Conservation (phyloP, 2,329 filamentous ascomycete genomes). For the Ceratocystis colombiana region DNA sequence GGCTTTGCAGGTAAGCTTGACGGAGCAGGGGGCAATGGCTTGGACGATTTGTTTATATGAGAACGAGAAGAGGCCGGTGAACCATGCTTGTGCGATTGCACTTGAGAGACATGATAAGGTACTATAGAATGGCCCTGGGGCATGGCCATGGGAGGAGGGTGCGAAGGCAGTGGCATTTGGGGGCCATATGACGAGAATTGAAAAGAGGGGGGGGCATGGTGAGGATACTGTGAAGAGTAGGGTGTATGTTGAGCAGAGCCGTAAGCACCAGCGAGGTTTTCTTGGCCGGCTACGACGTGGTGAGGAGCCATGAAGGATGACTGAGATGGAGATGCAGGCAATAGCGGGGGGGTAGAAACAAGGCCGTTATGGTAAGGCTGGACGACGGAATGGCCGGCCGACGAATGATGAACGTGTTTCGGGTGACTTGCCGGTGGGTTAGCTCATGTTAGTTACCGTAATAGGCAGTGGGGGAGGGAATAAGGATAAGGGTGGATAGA, state of each 20-base stretch:
- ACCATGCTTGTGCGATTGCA: neutral
- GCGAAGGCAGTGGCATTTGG: slow-evolving; percentile 1
- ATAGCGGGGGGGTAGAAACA: neutral
- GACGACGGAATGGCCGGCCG: neutral
- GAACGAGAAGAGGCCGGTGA: neutral
- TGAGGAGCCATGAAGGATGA: slow-evolving; percentile 12
- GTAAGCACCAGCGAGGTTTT: neutral
- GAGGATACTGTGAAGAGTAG: neutral
- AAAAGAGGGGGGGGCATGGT: neutral
- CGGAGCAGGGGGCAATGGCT: slow-evolving; percentile 11
- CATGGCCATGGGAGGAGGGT: neutral
- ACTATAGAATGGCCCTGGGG: neutral
- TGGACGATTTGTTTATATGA: slow-evolving; percentile 2
- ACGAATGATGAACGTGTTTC: slow-evolving; percentile 1
- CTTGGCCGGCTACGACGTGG: slow-evolving; percentile 13
- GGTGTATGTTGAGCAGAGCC: neutral
- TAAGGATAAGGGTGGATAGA: slow-evolving; percentile 16
- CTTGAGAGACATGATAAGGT: slow-evolving; percentile 1
- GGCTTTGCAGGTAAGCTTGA: slow-evolving; percentile 21
- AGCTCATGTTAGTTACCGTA: slow-evolving; percentile 23
- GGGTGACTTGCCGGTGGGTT: slow-evolving; percentile 15
- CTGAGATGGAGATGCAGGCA: neutral
- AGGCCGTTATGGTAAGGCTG: neutral
- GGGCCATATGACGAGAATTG: slow-evolving; percentile 7
- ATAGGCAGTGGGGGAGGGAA: slow-evolving; percentile 17